These are phyloP conservation scores for Lachnellula cervina DNA, from an alignment of 2,329 filamentous ascomycete genomes.

Conservation along the genomic window DNA sequence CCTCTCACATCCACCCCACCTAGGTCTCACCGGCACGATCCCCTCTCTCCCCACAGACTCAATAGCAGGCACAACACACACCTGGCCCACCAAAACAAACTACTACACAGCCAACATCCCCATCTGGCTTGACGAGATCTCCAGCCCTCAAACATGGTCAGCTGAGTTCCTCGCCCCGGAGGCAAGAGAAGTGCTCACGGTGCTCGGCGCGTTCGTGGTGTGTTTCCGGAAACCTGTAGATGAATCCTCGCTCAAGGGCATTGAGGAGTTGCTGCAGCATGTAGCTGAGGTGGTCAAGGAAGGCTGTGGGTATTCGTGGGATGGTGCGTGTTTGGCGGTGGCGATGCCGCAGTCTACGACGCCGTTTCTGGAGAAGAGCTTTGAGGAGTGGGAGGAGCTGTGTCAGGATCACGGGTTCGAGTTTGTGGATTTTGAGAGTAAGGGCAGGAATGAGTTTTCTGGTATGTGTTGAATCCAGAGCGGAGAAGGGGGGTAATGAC, in stretches of 20 bases:
- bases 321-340: conserved; percentile 57
- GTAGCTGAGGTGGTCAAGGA: conserved; percentile 52
- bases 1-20: conserved; percentile 1
- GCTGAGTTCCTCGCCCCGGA: conserved; percentile 54
- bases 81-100: conserved; percentile 48
- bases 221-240: conserved; percentile 43
- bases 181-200: conserved; percentile 57
- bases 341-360: conserved; percentile 39
- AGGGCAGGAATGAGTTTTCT: conserved; percentile 52
- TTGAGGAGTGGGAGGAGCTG: conserved; percentile 56
- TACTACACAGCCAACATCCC: conserved; percentile 60
- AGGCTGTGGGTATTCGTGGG: conserved; percentile 58
- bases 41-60: conserved; percentile 32
- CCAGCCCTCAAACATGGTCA: conserved; percentile 42
- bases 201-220: conserved; percentile 55
- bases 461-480: conserved; percentile 37
- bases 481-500: background rate
- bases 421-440: conserved; percentile 52
- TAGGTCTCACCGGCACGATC: conserved; percentile 50
- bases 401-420: conserved; percentile 56
- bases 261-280: conserved; percentile 43
- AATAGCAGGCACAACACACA: conserved; percentile 55
- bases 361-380: conserved; percentile 33
- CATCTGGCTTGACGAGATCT: conserved; percentile 62
- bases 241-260: conserved; percentile 14